These are phyloP conservation scores for Hanseniaspora lachancei DNA, from an alignment of 805 yeast species.

Conservation along the genomic window DNA sequence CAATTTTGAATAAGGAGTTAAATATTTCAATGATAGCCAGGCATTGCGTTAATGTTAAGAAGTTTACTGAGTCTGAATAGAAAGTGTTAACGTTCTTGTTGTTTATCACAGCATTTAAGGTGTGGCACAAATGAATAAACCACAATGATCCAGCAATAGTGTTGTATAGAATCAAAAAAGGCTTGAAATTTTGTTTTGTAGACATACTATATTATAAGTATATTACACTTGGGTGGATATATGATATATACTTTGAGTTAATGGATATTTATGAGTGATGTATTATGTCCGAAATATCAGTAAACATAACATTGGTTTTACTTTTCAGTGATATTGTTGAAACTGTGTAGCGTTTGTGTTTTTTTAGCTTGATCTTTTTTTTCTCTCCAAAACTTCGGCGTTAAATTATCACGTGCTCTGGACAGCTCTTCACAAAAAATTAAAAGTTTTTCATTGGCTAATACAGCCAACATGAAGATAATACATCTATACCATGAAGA, in stretches of 20 bases:
- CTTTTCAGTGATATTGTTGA: too few species aligned
- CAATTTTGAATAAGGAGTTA: constrained; percentile 68
- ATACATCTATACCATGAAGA: too few species aligned
- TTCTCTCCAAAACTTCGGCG: too few species aligned
- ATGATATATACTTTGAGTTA: too few species aligned
- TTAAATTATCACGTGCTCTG: too few species aligned
- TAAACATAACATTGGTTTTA: too few species aligned
- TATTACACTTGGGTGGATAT: too few species aligned
- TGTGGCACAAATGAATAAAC: constrained; percentile 37
- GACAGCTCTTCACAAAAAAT: too few species aligned
- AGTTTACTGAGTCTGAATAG: constrained; percentile 33
- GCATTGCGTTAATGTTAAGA: constrained; percentile 55
- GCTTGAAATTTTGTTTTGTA: neutral
- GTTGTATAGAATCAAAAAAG: constrained; percentile 36
- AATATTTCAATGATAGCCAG: constrained; percentile 68
- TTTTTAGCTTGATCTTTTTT: too few species aligned
- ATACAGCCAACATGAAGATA: neutral
- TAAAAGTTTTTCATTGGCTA: neutral
- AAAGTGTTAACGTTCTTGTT: constrained; percentile 47
- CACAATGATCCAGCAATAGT: constrained; percentile 41
- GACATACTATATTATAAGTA: neutral
- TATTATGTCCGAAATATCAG: too few species aligned
- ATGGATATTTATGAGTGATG: too few species aligned
- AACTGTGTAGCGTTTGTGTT: too few species aligned
- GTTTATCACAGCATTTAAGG: constrained; percentile 29